Conservation (phyloP, 177 flowering plant species). For the Telopea speciosissima region DNA sequence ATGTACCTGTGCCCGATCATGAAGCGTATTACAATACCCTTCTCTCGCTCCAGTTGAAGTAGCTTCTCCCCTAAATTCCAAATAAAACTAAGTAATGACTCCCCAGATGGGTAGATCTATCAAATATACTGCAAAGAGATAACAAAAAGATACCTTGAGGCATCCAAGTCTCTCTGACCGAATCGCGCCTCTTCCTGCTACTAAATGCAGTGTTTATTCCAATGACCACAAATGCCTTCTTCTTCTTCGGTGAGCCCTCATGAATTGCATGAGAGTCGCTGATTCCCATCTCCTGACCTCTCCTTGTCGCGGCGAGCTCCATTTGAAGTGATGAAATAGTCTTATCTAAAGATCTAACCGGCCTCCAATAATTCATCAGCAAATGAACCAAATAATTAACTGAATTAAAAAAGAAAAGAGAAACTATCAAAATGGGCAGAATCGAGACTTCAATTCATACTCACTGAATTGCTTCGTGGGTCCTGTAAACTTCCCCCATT, state of each 20-base stretch:
- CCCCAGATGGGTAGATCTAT: background rate
- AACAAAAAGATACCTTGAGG: constrained; percentile 73
- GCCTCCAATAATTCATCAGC: constrained; percentile 2
- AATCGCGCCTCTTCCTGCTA: constrained; percentile 93
- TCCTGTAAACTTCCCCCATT: constrained; percentile 61
- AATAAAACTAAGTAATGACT: constrained; percentile 1
- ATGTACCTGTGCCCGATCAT: constrained; percentile 94
- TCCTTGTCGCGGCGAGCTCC: constrained; percentile 64
- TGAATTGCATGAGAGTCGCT: constrained; percentile 15
- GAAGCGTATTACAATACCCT: constrained; percentile 84
- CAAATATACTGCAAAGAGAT: background rate
- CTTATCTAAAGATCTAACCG: constrained; percentile 63
- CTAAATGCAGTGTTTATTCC: constrained; percentile 99
- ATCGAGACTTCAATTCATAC: constrained; percentile 13
- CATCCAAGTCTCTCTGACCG: constrained; percentile 96
- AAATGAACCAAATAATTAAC: background rate
- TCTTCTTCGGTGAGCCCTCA: constrained; percentile 37
- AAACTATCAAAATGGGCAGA: background rate
- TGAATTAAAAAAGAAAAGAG: background rate
- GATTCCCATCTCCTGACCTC: constrained; percentile 33
- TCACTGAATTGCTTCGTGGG: constrained; percentile 84
- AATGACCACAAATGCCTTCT: constrained; percentile 82
- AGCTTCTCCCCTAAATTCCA: constrained; percentile 63
- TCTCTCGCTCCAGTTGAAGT: constrained; percentile 63
- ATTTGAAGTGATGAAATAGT: constrained; percentile 69